Evolutionary conservation across 768 basidiomycete genomes (phyloP).

Genomic region (Boletus insuetus): DNA sequence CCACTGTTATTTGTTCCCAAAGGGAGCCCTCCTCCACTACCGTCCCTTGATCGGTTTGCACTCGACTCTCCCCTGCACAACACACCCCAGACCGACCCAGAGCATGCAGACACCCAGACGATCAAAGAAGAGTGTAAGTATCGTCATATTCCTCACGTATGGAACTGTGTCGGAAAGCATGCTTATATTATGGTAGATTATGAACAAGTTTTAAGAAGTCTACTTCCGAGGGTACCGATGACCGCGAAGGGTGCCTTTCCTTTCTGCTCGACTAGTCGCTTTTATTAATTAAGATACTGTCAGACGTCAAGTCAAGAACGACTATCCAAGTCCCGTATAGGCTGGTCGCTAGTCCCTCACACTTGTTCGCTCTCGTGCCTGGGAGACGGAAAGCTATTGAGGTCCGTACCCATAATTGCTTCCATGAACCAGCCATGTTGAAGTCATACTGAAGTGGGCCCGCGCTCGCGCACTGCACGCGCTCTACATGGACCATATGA

Average conservation of each 20-base stretch:
- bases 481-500: slow-evolving; percentile 35
- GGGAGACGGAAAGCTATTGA: slow-evolving; percentile 50
- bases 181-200: slow-evolving; percentile 26
- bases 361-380: slow-evolving; percentile 35
- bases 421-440: background rate
- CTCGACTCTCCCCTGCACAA: background rate
- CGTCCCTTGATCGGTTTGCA: slow-evolving; percentile 27
- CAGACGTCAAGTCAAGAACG: slow-evolving; percentile 37
- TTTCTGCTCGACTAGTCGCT: background rate
- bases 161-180: background rate
- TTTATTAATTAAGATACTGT: background rate
- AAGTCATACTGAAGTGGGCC: slow-evolving; percentile 36
- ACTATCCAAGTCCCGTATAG: slow-evolving; percentile 37
- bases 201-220: slow-evolving; percentile 30
- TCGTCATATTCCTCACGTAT: background rate
- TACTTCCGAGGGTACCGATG: slow-evolving; percentile 44
- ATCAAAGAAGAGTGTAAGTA: slow-evolving; percentile 22
- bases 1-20: slow-evolving; percentile 34
- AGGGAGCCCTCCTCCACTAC: slow-evolving; percentile 21
- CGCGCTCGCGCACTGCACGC: slow-evolving; percentile 41
- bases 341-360: slow-evolving; percentile 33
- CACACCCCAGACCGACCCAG: background rate
- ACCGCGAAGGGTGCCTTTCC: slow-evolving; percentile 38
- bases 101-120: background rate
- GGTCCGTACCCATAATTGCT: slow-evolving; percentile 29